Evolutionary conservation across 805 yeast genomes (phyloP).

Genomic region (Barnettozyma populi): DNA sequence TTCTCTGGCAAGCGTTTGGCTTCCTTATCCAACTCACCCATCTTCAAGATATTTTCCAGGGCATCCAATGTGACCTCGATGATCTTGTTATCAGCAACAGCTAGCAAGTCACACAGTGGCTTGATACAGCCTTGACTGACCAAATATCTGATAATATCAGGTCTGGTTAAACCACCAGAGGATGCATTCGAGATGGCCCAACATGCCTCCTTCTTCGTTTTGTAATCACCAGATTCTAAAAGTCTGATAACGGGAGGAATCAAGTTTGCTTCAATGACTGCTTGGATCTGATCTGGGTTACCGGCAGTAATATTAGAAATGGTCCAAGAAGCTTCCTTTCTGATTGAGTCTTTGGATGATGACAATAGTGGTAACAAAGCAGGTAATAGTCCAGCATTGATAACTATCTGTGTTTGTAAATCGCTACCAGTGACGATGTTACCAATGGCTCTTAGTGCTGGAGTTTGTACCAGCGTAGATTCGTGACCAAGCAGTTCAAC

Average conservation of each 20-base stretch:
- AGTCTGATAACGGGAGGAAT: constrained; percentile 85
- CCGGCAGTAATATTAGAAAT: constrained; percentile 98
- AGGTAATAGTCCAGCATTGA: constrained; percentile 85
- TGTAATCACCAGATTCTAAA: constrained; percentile 82
- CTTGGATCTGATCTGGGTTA: constrained; percentile 90
- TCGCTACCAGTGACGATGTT: constrained; percentile 98
- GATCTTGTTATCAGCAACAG: constrained; percentile 83
- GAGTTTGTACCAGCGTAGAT: constrained; percentile 86
- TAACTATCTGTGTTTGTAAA: constrained; percentile 88
- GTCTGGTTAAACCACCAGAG: constrained; percentile 87
- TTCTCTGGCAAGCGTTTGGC: constrained; percentile 62
- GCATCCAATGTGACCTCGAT: constrained; percentile 95
- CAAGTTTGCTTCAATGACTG: constrained; percentile 90
- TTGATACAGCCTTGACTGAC: constrained; percentile 95
- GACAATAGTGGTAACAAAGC: constrained; percentile 76
- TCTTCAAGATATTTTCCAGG: constrained; percentile 84
- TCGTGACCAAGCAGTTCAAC: constrained; percentile 87
- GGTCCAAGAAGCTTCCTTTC: constrained; percentile 99
- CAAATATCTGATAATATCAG: constrained; percentile 89
- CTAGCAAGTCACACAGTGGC: constrained; percentile 89
- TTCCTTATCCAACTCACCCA: constrained; percentile 91
- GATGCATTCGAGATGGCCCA: constrained; percentile 99
- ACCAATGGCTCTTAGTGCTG: constrained; percentile 95
- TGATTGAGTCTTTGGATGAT: constrained; percentile 84
- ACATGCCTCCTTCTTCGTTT: constrained; percentile 97